These are phyloP conservation scores for Rosa rugosa DNA, from an alignment of 306 rosid genomes.

Conservation along the genomic window DNA sequence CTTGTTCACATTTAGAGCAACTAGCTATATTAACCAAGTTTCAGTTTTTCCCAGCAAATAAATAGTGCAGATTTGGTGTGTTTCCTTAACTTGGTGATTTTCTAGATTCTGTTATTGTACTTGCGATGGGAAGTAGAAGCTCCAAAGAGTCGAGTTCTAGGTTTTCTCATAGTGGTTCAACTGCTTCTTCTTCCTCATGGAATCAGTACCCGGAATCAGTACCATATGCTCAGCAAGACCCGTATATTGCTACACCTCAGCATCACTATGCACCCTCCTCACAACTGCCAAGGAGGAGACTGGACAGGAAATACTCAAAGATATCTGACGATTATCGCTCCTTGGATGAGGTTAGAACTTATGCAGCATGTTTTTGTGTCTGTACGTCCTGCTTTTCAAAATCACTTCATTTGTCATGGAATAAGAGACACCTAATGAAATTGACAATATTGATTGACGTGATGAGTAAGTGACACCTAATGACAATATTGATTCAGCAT, in stretches of 20 bases:
- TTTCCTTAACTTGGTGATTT: constrained; percentile 13
- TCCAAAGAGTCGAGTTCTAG: constrained; percentile 51
- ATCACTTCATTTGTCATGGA: constrained; percentile 16
- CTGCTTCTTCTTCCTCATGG: constrained; percentile 49
- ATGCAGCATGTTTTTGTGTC: constrained; percentile 17
- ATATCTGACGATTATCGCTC: constrained; percentile 80
- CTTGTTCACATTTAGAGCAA: not conserved
- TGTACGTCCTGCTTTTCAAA: not conserved
- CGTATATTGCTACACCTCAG: constrained; percentile 36
- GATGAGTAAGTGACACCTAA: no score
- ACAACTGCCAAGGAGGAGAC: constrained; percentile 41
- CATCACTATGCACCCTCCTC: constrained; percentile 36
- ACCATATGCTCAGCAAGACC: constrained; percentile 37
- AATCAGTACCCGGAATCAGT: constrained; percentile 41
- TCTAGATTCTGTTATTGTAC: not conserved
- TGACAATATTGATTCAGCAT: no score
- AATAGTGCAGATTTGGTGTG: not conserved
- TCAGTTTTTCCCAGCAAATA: not conserved
- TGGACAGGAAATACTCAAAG: constrained; percentile 65
- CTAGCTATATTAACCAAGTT: not conserved
- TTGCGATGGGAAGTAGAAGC: constrained; percentile 54
- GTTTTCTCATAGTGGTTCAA: constrained; percentile 34
- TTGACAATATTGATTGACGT: not conserved
- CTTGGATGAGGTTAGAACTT: constrained; percentile 67
- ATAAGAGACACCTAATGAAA: not conserved